Conservation (phyloP, 352 stramenopile species). For the Phytopythium aichiense region DNA sequence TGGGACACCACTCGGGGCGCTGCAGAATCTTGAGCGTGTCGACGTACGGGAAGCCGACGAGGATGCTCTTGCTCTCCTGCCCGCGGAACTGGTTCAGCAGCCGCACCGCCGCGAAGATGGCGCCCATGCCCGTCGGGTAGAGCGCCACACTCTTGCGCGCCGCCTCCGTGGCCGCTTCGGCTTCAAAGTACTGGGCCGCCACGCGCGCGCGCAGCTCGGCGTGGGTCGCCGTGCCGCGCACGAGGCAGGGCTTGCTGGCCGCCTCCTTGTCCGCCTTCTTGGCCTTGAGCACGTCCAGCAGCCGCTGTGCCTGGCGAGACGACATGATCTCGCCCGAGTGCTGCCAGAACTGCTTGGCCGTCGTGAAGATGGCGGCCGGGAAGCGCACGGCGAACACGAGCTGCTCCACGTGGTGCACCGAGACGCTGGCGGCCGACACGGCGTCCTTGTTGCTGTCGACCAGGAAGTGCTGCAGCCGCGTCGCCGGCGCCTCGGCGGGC, state of each 20-base stretch:
- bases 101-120: slow-evolving; percentile 82
- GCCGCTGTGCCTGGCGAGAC: slow-evolving; percentile 72
- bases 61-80: slow-evolving; percentile 58
- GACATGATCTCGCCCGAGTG: slow-evolving; percentile 92
- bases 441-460: slow-evolving; percentile 24
- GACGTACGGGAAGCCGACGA: slow-evolving; percentile 93
- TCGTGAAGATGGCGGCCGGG: slow-evolving; percentile 30
- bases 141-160: slow-evolving; percentile 48
- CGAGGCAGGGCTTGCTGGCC: background rate
- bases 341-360: slow-evolving; percentile 90
- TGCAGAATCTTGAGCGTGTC: slow-evolving; percentile 93
- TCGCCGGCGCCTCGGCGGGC: slow-evolving; percentile 50
- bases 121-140: slow-evolving; percentile 87
- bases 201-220: slow-evolving; percentile 44
- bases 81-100: slow-evolving; percentile 49
- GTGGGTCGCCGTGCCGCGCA: slow-evolving; percentile 27
- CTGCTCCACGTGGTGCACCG: slow-evolving; percentile 38
- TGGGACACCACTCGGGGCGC: slow-evolving; percentile 78
- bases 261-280: slow-evolving; percentile 4
- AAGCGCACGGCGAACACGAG: slow-evolving; percentile 74
- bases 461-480: slow-evolving; percentile 71
- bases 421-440: slow-evolving; percentile 24
- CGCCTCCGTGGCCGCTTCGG: background rate
- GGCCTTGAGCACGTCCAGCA: slow-evolving; percentile 47
- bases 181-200: slow-evolving; percentile 43